These are phyloP conservation scores for Martiniozyma asiatica DNA, from an alignment of 1,139 yeast genomes.

Conservation along the genomic window DNA sequence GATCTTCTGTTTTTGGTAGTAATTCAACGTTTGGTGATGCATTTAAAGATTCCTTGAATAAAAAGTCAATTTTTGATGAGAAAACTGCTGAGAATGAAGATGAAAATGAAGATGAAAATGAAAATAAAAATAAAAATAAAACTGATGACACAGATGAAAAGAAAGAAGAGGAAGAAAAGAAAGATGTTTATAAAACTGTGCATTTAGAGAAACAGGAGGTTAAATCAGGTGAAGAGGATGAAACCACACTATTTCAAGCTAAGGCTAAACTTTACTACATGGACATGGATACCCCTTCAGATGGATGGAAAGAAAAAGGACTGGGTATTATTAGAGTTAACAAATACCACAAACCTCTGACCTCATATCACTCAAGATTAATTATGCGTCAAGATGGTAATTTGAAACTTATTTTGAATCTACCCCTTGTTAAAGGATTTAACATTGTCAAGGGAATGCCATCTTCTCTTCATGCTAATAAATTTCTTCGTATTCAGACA, in stretches of 20 bases:
- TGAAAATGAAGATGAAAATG: constrained; percentile 10
- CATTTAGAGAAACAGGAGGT: constrained; percentile 43
- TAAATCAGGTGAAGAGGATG: constrained; percentile 87
- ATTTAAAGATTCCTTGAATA: constrained; percentile 35
- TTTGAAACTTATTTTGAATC: constrained; percentile 69
- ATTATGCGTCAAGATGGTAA: constrained; percentile 91
- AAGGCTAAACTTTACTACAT: constrained; percentile 74
- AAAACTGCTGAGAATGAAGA: constrained; percentile 11
- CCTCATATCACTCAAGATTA: constrained; percentile 37
- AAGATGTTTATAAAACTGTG: constrained; percentile 33
- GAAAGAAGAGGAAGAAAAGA: constrained; percentile 13
- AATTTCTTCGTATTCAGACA: constrained; percentile 49
- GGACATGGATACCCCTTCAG: constrained; percentile 46
- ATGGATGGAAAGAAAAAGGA: constrained; percentile 96
- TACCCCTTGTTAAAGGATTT: constrained; percentile 46
- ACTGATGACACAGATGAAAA: constrained; percentile 6
- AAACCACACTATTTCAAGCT: constrained; percentile 52
- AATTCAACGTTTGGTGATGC: constrained; percentile 50
- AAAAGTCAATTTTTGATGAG: constrained; percentile 45
- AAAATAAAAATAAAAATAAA: constrained; percentile 8
- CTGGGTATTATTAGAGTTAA: constrained; percentile 79
- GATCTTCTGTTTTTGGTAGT: constrained; percentile 37
- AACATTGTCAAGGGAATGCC: constrained; percentile 70
- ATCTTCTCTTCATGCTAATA: constrained; percentile 67
- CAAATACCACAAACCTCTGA: constrained; percentile 28